Evolutionary conservation across 306 rosid species (phyloP).

Genomic region (Quercus alba): DNA sequence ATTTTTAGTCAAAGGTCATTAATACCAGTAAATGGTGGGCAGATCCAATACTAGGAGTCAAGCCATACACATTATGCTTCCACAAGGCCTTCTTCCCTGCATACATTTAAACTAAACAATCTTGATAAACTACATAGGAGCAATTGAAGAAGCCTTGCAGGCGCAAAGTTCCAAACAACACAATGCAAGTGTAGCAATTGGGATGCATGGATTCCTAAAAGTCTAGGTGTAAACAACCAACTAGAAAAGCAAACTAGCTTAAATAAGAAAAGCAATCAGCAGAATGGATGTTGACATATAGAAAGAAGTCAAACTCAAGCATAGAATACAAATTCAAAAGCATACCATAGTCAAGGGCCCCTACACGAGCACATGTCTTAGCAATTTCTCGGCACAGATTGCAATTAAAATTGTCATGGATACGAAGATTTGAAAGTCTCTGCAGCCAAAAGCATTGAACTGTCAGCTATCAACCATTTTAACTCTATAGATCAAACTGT

Average conservation of each 20-base stretch:
- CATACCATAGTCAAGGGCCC: constrained; percentile 76
- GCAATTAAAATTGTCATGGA: constrained; percentile 63
- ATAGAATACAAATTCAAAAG: background rate
- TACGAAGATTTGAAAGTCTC: constrained; percentile 92
- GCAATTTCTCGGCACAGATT: constrained; percentile 82
- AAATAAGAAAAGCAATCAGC: background rate
- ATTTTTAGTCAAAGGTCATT: background rate
- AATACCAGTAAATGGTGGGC: constrained; percentile 84
- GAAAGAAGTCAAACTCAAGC: background rate
- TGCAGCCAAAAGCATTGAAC: constrained; percentile 37
- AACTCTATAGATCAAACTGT: background rate
- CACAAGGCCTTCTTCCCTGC: constrained; percentile 85
- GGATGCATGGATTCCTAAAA: background rate
- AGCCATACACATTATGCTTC: constrained; percentile 83
- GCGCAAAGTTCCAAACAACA: background rate
- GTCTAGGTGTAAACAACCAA: background rate
- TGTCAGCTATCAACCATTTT: constrained; percentile 2
- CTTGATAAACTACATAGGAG: constrained; percentile 7
- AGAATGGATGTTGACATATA: background rate
- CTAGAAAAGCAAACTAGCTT: background rate
- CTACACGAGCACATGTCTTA: constrained; percentile 74
- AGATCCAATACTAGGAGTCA: constrained; percentile 69
- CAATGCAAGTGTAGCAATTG: background rate
- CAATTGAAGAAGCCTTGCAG: background rate
- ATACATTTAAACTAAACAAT: constrained; percentile 14